Evolutionary conservation across 345 rosid genomes (phyloP).

Genomic region (Luvunga scandens): DNA sequence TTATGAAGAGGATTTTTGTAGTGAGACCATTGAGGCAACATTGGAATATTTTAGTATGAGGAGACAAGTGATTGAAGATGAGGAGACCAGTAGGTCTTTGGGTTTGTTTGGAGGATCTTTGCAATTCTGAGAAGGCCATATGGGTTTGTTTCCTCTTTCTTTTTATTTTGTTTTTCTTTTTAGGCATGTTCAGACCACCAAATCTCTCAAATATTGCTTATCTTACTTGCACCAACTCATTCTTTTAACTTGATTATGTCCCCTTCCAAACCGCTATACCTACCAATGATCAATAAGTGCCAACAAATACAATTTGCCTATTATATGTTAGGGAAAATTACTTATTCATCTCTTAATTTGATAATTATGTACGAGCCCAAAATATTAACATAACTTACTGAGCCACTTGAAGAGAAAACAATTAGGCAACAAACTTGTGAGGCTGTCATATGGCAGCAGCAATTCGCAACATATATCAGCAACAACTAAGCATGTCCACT

Average conservation of each 20-base stretch:
- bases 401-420: background rate
- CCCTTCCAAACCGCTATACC: constrained; percentile 2
- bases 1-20: background rate
- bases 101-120: constrained; percentile 16
- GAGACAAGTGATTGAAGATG: constrained; percentile 3
- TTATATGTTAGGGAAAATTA: background rate
- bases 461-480: background rate
- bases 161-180: background rate
- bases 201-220: background rate
- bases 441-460: constrained; percentile 4
- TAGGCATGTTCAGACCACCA: constrained; percentile 6
- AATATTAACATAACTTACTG: too few relatives aligned
- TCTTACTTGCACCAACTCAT: constrained; percentile 2
- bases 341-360: background rate
- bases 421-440: background rate
- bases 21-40: constrained; percentile 11
- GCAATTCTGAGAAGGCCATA: background rate
- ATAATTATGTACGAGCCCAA: background rate
- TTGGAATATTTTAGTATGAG: constrained; percentile 16
- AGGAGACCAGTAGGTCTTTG: constrained; percentile 14
- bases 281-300: constrained; percentile 8
- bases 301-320: background rate
- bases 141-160: constrained; percentile 12
- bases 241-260: constrained; percentile 7
- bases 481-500: constrained; percentile 7